Evolutionary conservation across 78 protist genomes (phyloP).

Genomic region (Creolimax fragrantissima): DNA sequence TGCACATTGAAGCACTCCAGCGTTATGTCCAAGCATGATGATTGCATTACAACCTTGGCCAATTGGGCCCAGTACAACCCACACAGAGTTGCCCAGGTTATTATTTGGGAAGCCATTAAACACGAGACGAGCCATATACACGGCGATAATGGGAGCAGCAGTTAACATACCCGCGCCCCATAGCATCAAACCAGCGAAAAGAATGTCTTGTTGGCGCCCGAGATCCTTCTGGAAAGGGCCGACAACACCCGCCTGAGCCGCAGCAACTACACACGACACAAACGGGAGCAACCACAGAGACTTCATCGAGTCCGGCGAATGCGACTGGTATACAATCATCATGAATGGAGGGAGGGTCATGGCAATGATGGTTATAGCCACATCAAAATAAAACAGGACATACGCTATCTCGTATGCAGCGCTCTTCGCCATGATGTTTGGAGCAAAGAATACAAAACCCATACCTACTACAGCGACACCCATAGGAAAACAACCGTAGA

Average conservation of each 20-base stretch:
- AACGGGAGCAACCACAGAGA: constrained; percentile 1
- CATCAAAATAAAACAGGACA: neutral
- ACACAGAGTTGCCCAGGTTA: neutral
- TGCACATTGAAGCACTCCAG: neutral
- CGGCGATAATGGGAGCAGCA: neutral
- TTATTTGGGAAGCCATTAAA: neutral
- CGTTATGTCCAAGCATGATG: neutral
- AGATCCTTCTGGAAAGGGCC: neutral
- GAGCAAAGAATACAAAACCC: neutral
- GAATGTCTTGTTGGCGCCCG: neutral
- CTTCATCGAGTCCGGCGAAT: neutral
- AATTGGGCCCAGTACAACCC: neutral
- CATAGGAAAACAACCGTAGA: neutral
- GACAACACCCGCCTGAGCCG: neutral
- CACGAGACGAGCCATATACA: neutral
- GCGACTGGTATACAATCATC: neutral
- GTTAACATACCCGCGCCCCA: neutral
- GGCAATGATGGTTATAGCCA: neutral
- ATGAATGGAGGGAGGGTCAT: neutral
- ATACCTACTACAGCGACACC: neutral
- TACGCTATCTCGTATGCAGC: neutral
- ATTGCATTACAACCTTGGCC: neutral
- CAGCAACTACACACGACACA: neutral
- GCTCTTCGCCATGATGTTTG: neutral
- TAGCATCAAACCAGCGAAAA: neutral